Evolutionary conservation across 192 early-diverging fungal species (phyloP).

Genomic region (Mortierella claussenii): DNA sequence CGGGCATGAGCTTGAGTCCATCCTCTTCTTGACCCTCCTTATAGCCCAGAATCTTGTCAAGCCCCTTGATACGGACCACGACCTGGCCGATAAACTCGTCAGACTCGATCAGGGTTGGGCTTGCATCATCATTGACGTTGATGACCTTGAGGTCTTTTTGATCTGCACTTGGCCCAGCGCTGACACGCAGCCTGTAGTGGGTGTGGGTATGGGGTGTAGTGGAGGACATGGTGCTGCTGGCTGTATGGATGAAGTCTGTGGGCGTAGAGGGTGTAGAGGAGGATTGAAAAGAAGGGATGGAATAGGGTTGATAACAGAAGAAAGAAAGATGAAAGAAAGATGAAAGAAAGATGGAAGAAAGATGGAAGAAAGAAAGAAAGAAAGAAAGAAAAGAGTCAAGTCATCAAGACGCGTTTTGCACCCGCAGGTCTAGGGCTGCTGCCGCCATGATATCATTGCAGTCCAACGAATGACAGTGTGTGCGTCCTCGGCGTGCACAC

Average conservation of each 20-base stretch:
- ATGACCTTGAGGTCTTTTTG: constrained; percentile 36
- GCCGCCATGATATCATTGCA: constrained; percentile 11
- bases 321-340: constrained; percentile 1
- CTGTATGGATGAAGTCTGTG: background rate
- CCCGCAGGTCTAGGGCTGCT: background rate
- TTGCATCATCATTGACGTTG: constrained; percentile 71
- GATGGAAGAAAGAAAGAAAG: background rate
- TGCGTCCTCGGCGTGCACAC: background rate
- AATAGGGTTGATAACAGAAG: background rate
- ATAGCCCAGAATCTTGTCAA: constrained; percentile 64
- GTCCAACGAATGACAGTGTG: background rate
- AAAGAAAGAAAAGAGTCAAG: background rate
- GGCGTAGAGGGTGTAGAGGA: background rate
- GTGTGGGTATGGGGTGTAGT: background rate
- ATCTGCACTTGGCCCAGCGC: constrained; percentile 51
- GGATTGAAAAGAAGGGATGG: background rate
- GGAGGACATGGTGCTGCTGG: background rate
- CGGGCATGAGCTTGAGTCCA: constrained; percentile 18
- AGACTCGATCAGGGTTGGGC: constrained; percentile 72
- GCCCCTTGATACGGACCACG: constrained; percentile 75
- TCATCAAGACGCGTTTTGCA: background rate
- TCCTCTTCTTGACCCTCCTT: constrained; percentile 28
- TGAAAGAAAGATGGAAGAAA: background rate
- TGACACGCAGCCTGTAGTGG: constrained; percentile 49
- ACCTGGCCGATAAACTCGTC: constrained; percentile 71